Conservation (phyloP, 75 land plant species). For the Pinus albicaulis region DNA sequence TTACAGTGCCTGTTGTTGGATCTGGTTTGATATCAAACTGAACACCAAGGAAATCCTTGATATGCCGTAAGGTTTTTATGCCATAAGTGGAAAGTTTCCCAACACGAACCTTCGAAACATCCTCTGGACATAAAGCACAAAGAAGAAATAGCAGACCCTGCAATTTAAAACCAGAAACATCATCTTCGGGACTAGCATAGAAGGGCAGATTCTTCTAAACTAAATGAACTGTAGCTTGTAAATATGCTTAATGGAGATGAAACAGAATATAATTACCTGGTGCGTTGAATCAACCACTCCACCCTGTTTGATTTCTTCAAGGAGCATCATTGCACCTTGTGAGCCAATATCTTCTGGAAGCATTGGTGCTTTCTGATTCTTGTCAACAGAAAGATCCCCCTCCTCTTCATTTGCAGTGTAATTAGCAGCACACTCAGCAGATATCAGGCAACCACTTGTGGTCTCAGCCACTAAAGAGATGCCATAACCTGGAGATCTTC, state of each 20-base stretch:
- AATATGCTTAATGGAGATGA: slow-evolving; percentile 10
- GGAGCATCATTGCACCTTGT: slow-evolving; percentile 61
- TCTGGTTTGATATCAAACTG: slow-evolving; percentile 83
- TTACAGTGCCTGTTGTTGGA: slow-evolving; percentile 72
- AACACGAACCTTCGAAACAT: slow-evolving; percentile 91
- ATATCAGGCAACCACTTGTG: slow-evolving; percentile 77
- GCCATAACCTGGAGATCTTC: slow-evolving; percentile 97
- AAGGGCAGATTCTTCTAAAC: not conserved
- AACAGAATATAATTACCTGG: slow-evolving; percentile 41
- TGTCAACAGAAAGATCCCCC: slow-evolving; percentile 21
- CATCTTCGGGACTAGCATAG: not conserved
- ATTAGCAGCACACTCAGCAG: slow-evolving; percentile 68
- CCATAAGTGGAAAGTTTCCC: slow-evolving; percentile 94
- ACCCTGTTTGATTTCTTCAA: slow-evolving; percentile 87
- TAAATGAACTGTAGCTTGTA: not conserved
- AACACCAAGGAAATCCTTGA: slow-evolving; percentile 81
- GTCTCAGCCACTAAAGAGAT: slow-evolving; percentile 92
- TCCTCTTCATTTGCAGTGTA: slow-evolving; percentile 23
- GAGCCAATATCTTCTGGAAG: slow-evolving; percentile 84
- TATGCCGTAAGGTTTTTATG: slow-evolving; percentile 70
- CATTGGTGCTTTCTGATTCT: slow-evolving; percentile 35
- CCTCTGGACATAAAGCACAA: slow-evolving; percentile 91
- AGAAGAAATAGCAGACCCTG: slow-evolving; percentile 91
- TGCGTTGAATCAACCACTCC: slow-evolving; percentile 98
- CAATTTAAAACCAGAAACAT: slow-evolving; percentile 9